Evolutionary conservation across 2,329 filamentous ascomycete genomes (phyloP), one percentile per base, ranked within the genome.

Genomic region (Cercospora janseana): DNA sequence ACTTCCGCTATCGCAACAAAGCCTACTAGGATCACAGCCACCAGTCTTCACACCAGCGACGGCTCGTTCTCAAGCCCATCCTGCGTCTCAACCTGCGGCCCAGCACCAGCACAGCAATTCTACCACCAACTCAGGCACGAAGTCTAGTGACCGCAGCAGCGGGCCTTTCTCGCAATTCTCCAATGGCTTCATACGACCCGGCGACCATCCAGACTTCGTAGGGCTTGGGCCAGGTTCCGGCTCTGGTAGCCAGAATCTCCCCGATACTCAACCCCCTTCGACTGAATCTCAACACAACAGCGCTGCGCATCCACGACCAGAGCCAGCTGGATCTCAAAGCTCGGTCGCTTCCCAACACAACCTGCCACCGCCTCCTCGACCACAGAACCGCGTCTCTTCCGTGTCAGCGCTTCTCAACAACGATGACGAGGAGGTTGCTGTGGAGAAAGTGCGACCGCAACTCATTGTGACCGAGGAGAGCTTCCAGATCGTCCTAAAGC

Each of bases 91-190:
- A 63, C 72, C 76, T 12, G 73, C 73, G 16, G n/a, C 20, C 6
- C 79, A 84, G 79, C 84, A 82, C 51, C 73, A 84, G 46, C 96
- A 97, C 62, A 90, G 95, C 63, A 92, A 90, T 1, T 95, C 90
- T 2, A 94, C 91, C 1, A 95, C 91, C 1, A 83, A 83, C 16
- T 86, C 81, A 3, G 82, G 83, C n/a, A 93, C 95, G 70, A 83
- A 82, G 67, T 91, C 87, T 4, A 89, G 86, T 3, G 73, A 74
- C 12, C 73, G 73, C 45, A 84, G 65, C 47, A 66, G 62, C 48
- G 83, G 81, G 1, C 82, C 80, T 2, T 78, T 80, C 57, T 60
- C 60, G 15, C 86, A 91, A 65, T 78, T 79, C 51, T 87, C 85
- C 2, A 89, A 90, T 54, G 86, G 86, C 15, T 16, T 9, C 13